Evolutionary conservation across 2,329 filamentous ascomycete genomes (phyloP).

Genomic region (Incumbomyces lentus): DNA sequence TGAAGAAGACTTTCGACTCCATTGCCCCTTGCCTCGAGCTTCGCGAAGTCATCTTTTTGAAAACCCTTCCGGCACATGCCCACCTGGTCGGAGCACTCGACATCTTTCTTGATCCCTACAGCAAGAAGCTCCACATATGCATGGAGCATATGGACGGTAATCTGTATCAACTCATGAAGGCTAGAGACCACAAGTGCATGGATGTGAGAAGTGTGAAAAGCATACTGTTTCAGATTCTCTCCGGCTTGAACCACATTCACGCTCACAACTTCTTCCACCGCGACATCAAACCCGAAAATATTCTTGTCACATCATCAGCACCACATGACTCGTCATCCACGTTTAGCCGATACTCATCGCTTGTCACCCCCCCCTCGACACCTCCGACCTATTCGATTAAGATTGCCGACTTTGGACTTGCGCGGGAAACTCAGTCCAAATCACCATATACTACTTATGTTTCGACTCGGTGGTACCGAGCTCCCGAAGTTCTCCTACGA

Average conservation of each 20-base stretch:
- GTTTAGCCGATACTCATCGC: slow-evolving; percentile 82
- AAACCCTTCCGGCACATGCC: slow-evolving; percentile 73
- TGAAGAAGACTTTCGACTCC: slow-evolving; percentile 99
- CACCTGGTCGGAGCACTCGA: slow-evolving; percentile 96
- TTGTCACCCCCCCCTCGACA: slow-evolving; percentile 90
- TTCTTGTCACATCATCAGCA: slow-evolving; percentile 84
- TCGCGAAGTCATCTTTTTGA: slow-evolving; percentile 91
- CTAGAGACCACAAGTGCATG: slow-evolving; percentile 85
- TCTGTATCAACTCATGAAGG: slow-evolving; percentile 97
- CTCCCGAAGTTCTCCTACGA: slow-evolving; percentile 83
- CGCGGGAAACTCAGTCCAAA: slow-evolving; percentile 94
- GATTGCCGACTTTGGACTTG: slow-evolving; percentile 94
- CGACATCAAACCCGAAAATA: slow-evolving; percentile 98
- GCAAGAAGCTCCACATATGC: slow-evolving; percentile 89
- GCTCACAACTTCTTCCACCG: slow-evolving; percentile 96
- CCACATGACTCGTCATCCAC: slow-evolving; percentile 71
- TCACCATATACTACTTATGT: slow-evolving; percentile 97
- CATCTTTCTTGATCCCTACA: slow-evolving; percentile 94
- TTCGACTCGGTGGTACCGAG: slow-evolving; percentile 89
- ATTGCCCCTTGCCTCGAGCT: slow-evolving; percentile 84
- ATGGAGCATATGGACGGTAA: slow-evolving; percentile 99
- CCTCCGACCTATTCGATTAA: slow-evolving; percentile 93
- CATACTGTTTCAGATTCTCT: slow-evolving; percentile 93
- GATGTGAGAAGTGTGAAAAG: slow-evolving; percentile 92
- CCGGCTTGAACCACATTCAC: slow-evolving; percentile 93